These are phyloP conservation scores for Lipomyces mesembrius DNA, from an alignment of 805 yeast genomes.

Conservation along the genomic window DNA sequence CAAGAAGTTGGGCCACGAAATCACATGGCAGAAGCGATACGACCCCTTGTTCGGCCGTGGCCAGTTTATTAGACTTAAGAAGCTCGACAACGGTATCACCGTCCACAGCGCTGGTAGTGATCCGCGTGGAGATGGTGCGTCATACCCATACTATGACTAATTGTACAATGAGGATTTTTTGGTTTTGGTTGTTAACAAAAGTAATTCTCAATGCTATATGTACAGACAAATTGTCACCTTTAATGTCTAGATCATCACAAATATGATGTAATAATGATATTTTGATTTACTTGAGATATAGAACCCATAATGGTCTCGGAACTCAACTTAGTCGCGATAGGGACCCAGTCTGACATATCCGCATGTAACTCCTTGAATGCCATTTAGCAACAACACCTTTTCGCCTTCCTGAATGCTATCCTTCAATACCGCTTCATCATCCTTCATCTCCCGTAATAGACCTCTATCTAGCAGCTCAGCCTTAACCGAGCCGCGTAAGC, in stretches of 20 bases:
- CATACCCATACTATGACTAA: slow-evolving; percentile 44
- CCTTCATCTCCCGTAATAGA: slow-evolving; percentile 45
- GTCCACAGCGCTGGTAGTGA: slow-evolving; percentile 76
- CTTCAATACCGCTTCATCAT: slow-evolving; percentile 51
- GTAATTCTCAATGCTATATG: not conserved
- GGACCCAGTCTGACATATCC: slow-evolving; percentile 31
- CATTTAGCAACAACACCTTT: slow-evolving; percentile 75
- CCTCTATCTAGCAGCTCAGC: slow-evolving; percentile 62
- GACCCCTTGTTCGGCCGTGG: slow-evolving; percentile 54
- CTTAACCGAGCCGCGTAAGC: slow-evolving; percentile 83
- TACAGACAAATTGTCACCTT: not conserved
- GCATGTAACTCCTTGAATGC: slow-evolving; percentile 72
- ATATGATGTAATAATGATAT: not conserved
- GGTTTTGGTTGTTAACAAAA: not conserved
- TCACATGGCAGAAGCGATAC: slow-evolving; percentile 44
- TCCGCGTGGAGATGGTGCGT: slow-evolving; percentile 84
- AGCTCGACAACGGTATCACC: slow-evolving; percentile 47
- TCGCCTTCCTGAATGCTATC: slow-evolving; percentile 66
- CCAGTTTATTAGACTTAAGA: slow-evolving; percentile 61
- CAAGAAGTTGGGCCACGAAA: slow-evolving; percentile 61
- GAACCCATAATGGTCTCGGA: not conserved
- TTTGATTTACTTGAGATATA: not conserved
- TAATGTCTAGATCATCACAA: not conserved
- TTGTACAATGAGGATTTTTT: not conserved
- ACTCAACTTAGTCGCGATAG: not conserved